These are phyloP conservation scores for Fusarium pininemorale DNA, from an alignment of 2,329 filamentous ascomycete species.

Conservation along the genomic window DNA sequence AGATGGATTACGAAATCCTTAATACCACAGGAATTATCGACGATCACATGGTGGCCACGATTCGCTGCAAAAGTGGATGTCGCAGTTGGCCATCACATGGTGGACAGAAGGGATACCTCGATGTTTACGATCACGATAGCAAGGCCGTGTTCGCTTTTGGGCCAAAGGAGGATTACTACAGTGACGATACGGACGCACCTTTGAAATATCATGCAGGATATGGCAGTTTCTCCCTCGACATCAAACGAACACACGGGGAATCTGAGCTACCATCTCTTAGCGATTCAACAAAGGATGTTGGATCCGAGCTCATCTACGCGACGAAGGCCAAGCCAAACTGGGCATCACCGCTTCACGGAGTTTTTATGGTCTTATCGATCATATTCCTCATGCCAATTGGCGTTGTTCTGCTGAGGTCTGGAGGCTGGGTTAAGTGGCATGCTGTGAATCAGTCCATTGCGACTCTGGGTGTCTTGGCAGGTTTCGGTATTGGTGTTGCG, in stretches of 20 bases:
- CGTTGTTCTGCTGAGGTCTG: conserved; percentile 61
- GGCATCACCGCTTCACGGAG: conserved; percentile 55
- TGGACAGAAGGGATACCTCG: conserved; percentile 53
- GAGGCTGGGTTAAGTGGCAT: conserved; percentile 64
- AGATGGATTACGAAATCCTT: conserved; percentile 56
- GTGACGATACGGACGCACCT: conserved; percentile 53
- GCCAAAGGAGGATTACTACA: conserved; percentile 54
- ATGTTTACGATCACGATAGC: conserved; percentile 58
- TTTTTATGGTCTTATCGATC: conserved; percentile 66
- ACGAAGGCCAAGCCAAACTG: conserved; percentile 48
- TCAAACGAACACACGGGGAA: conserved; percentile 60
- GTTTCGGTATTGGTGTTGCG: conserved; percentile 62
- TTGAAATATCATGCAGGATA: conserved; percentile 63
- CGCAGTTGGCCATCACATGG: conserved; percentile 55
- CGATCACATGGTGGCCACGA: conserved; percentile 59
- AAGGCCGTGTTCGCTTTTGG: conserved; percentile 67
- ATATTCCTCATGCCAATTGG: conserved; percentile 66
- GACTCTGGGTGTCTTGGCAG: conserved; percentile 58
- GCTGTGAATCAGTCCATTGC: conserved; percentile 62
- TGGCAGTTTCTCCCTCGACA: conserved; percentile 65
- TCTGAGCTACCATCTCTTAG: conserved; percentile 53
- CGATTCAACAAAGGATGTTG: conserved; percentile 47
- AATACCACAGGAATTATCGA: conserved; percentile 58
- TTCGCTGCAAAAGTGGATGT: conserved; percentile 61
- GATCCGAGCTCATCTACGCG: conserved; percentile 47